Conservation (phyloP, 1,139 yeast genomes). For the Saccharomyces hybrid region DNA sequence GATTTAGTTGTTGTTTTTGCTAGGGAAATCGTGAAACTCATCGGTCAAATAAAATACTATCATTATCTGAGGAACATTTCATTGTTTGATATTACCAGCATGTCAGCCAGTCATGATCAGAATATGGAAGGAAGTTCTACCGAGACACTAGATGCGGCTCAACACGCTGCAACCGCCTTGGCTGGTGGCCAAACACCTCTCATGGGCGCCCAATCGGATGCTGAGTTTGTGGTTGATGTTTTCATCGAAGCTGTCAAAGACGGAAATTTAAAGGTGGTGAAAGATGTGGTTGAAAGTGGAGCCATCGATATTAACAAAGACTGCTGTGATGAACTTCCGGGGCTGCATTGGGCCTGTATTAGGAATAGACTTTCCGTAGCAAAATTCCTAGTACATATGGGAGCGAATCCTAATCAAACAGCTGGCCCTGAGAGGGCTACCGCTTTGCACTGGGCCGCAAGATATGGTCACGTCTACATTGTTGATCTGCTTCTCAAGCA, state of each 20-base stretch:
- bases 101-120: neutral
- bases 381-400: slow-evolving; percentile 53
- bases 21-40: neutral
- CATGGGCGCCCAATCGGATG: neutral
- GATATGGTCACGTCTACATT: slow-evolving; percentile 75
- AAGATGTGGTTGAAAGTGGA: slow-evolving; percentile 36
- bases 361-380: slow-evolving; percentile 64
- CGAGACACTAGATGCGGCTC: neutral
- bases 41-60: neutral
- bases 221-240: neutral
- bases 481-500: slow-evolving; percentile 59
- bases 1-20: neutral
- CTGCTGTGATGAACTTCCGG: slow-evolving; percentile 56
- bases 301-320: slow-evolving; percentile 34
- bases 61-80: neutral
- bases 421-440: slow-evolving; percentile 72
- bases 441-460: slow-evolving; percentile 88
- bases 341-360: slow-evolving; percentile 90
- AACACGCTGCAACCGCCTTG: neutral
- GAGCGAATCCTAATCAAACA: slow-evolving; percentile 52
- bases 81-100: neutral
- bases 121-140: neutral
- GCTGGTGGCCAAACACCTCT: neutral
- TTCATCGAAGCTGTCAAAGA: slow-evolving; percentile 36
- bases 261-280: slow-evolving; percentile 41